Evolutionary conservation across 345 rosid genomes (phyloP).

Genomic region (thale cress (Arabidopsis thaliana)): TAIR10.1 NC_003074.8:2081001-2081500

Average conservation of each 20-base stretch:
- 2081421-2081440: conserved; percentile 74
- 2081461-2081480: conserved; percentile 11
- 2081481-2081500: neutral
- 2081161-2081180: conserved; percentile 62
- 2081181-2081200: conserved; percentile 20
- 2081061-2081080: conserved; percentile 99
- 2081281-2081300: neutral
- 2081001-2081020: conserved; percentile 94
- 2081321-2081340: neutral
- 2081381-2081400: conserved; percentile 93
- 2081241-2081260: conserved; percentile 13
- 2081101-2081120: conserved; percentile 94
- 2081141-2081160: conserved; percentile 97
- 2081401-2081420: conserved; percentile 98
- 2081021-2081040: conserved; percentile 98
- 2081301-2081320: conserved; percentile 4
- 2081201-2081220: neutral
- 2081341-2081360: conserved; percentile 80
- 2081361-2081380: conserved; percentile 91
- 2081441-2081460: conserved; percentile 27
- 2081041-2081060: conserved; percentile 96
- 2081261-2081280: neutral
- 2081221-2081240: conserved; percentile 8
- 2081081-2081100: conserved; percentile 90
- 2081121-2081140: conserved; percentile 97